A percentile compares a stretch with the other conserved stretches of the same genome.
These are phyloP conservation scores for Drosera capensis DNA, from an alignment of 148 eudicot species.

Conservation along the genomic window DNA sequence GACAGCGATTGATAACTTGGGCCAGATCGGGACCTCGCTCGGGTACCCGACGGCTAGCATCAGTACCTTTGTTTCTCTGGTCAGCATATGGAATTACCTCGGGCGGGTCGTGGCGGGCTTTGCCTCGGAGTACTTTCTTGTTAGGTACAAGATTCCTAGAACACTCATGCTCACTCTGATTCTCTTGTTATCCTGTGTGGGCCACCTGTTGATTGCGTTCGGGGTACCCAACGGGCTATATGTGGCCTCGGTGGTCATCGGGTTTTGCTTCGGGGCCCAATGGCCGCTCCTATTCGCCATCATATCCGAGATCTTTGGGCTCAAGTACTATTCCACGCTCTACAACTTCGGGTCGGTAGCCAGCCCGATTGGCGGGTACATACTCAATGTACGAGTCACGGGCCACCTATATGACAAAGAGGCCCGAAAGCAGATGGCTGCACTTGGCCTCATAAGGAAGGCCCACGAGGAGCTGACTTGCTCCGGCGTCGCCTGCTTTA, in stretches of 20 bases:
- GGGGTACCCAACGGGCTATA: constrained; percentile 23
- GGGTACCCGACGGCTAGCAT: constrained; percentile 20
- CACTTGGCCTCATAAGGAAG: constrained; percentile 9
- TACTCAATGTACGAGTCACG: constrained; percentile 20
- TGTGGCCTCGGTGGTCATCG: constrained; percentile 21
- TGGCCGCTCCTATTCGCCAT: constrained; percentile 29
- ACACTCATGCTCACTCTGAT: constrained; percentile 20
- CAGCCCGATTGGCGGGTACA: constrained; percentile 28
- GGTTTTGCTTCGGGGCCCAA: constrained; percentile 27
- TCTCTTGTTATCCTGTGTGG: constrained; percentile 20
- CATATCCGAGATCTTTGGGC: constrained; percentile 26
- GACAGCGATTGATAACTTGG: constrained; percentile 30
- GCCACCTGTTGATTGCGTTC: constrained; percentile 28
- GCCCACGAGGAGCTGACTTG: constrained; percentile 14
- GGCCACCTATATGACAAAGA: constrained; percentile 25
- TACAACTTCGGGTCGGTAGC: constrained; percentile 31
- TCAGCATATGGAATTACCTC: constrained; percentile 31
- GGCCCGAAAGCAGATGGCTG: constrained; percentile 10
- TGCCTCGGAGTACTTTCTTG: constrained; percentile 18
- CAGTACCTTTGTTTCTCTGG: constrained; percentile 28
- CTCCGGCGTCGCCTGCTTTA: constrained; percentile 16
- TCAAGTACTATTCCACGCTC: constrained; percentile 26
- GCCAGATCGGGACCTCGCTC: constrained; percentile 30
- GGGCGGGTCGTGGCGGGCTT: constrained; percentile 30
- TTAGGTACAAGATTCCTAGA: constrained; percentile 22